Evolutionary conservation across 192 early-diverging fungal species (phyloP).

Genomic region (Coemansia guatemalensis): DNA sequence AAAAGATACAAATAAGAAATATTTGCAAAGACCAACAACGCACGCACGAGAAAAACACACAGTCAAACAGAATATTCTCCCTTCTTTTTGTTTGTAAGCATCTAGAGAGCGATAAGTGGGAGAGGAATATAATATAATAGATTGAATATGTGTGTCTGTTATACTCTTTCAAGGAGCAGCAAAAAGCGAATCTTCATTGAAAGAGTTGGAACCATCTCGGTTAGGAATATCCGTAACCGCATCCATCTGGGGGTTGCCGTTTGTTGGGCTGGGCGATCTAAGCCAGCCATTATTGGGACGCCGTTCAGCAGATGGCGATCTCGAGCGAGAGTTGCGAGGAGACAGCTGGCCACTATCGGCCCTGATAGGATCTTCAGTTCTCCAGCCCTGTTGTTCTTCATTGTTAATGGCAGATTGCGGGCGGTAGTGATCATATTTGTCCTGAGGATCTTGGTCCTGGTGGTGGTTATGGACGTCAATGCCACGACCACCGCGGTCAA

Average conservation of each 20-base stretch:
- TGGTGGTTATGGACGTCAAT: neutral
- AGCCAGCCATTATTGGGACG: slow-evolving; percentile 1
- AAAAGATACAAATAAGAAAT: slow-evolving; percentile 7
- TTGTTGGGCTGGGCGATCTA: slow-evolving; percentile 1
- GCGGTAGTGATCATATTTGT: neutral
- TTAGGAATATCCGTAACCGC: neutral
- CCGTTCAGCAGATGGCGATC: slow-evolving; percentile 6
- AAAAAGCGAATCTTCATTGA: slow-evolving; percentile 24
- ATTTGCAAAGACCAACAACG: neutral
- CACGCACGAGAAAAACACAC: neutral
- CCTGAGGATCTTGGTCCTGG: neutral
- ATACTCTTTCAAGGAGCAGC: slow-evolving; percentile 10
- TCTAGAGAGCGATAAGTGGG: neutral
- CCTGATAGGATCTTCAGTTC: neutral
- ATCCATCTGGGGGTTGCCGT: slow-evolving; percentile 2
- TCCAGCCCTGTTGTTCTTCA: neutral
- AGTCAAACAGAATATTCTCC: neutral
- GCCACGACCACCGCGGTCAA: neutral
- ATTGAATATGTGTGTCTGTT: neutral
- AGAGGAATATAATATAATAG: neutral
- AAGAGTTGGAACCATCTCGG: neutral
- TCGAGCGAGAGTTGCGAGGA: slow-evolving; percentile 2
- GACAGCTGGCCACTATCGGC: neutral
- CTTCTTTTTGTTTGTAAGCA: slow-evolving; percentile 1
- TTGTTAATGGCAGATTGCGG: neutral